Evolutionary conservation across 371 early-diverging fungal genomes (phyloP), one percentile per base, ranked within the genome.

Genomic region (Umbelopsis sp.): DNA sequence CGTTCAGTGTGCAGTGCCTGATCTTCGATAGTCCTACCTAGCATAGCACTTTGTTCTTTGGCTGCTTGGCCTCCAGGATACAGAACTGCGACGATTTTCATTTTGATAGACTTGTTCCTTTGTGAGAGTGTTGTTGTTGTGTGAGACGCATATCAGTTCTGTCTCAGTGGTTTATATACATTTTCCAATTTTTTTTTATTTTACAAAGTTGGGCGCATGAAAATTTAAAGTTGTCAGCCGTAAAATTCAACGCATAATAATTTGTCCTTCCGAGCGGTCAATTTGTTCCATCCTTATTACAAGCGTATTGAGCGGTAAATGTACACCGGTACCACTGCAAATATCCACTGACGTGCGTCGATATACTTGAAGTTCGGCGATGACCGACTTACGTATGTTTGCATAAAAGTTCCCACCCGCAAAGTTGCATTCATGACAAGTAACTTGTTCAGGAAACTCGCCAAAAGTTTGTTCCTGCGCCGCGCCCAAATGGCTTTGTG

Each of bases 51-150:
- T 29, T 64, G 25, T 64, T 64, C 64, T 38, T 64, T 64, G n/a
- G 64, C 64, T 38, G 22, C 25, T 37, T 64, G 44, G 20, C 64
- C 45, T 24, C 64, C 64, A 24, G 44, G 64, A 24, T 64, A 64
- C 8, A 64, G 29, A n/a, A 64, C 46, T n/a, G 64, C 64, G 10
- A 64, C 44, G 20, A 64, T 29, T n/a, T 64, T 64, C 64, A 64
- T 64, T 64, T 25, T 64, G 24, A 57, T 37, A 16, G 10, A 57
- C 35, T 57, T 3, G 18, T 35, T 57, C 0, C 24, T 9, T 64
- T 4, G n/a, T 11, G 11, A 35, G 35, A 16, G 37, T 18, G 22
- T 22, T 22, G 22, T 22, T 22, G 22, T 37, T 35, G 37, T 18
- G 18, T 35, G 3, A 0, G 14, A 16, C 18, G 32, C 32, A 6